These are phyloP conservation scores for Mucuna pruriens DNA, from an alignment of 306 rosid species.

Conservation along the genomic window DNA sequence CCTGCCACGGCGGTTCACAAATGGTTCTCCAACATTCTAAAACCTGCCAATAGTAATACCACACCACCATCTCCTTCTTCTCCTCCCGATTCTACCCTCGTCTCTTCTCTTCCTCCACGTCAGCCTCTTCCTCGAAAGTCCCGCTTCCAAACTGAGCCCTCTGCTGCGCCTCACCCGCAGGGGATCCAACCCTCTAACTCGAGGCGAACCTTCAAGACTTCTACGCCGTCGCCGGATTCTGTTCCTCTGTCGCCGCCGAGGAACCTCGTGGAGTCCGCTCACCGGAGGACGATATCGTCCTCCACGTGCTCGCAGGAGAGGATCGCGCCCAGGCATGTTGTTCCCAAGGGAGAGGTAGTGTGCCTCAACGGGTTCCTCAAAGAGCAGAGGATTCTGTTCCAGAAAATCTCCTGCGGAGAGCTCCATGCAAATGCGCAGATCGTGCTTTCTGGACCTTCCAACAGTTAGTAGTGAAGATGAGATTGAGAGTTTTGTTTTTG, in stretches of 20 bases:
- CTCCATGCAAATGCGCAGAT: constrained; percentile 50
- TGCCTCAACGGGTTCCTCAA: constrained; percentile 68
- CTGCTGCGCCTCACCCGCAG: constrained; percentile 54
- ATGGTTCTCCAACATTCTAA: constrained; percentile 69
- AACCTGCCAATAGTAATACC: constrained; percentile 39
- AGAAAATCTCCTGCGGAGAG: constrained; percentile 45
- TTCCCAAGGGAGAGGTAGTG: constrained; percentile 28
- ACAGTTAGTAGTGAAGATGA: constrained; percentile 58
- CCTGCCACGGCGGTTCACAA: constrained; percentile 62
- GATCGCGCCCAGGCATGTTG: constrained; percentile 28
- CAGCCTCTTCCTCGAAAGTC: constrained; percentile 53
- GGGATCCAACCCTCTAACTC: constrained; percentile 49
- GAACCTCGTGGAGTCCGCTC: constrained; percentile 61
- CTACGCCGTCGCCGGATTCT: constrained; percentile 36
- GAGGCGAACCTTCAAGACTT: constrained; percentile 43
- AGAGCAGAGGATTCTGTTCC: constrained; percentile 52
- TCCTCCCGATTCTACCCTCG: background rate
- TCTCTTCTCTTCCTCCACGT: constrained; percentile 49
- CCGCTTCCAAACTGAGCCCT: constrained; percentile 67
- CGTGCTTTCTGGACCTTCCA: constrained; percentile 69
- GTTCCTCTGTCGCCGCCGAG: constrained; percentile 75
- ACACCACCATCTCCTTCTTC: constrained; percentile 2
- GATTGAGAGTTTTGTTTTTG: background rate
- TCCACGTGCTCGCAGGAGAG: constrained; percentile 67
- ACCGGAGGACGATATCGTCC: constrained; percentile 61